phyloP scores from a whole-genome alignment of 2,329 filamentous ascomycete species.

The Paraconiothyrium sp. region DNA sequence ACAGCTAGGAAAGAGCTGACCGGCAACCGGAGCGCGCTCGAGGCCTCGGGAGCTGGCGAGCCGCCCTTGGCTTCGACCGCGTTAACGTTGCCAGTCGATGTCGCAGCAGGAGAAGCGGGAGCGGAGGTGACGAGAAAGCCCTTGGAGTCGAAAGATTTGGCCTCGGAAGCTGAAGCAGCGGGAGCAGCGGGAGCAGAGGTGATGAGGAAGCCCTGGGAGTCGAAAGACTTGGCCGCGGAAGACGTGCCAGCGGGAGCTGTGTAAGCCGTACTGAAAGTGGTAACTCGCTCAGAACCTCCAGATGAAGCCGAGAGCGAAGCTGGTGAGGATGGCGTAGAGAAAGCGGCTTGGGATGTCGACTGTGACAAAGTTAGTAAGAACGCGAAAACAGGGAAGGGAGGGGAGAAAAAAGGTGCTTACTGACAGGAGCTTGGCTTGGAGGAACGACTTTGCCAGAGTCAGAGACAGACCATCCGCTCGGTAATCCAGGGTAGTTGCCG shows the following conservation, averaged over 20 bases:
- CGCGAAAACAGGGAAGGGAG: conserved; percentile 14
- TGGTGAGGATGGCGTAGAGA: conserved; percentile 62
- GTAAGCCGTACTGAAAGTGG: conserved; percentile 59
- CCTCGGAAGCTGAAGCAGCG: conserved; percentile 33
- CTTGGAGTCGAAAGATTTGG: conserved; percentile 53
- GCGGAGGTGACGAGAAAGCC: conserved; percentile 55
- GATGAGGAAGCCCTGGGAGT: conserved; percentile 57
- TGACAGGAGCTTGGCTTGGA: conserved; percentile 72
- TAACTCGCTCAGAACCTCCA: conserved; percentile 48
- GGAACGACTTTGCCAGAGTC: conserved; percentile 81
- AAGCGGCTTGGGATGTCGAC: conserved; percentile 62
- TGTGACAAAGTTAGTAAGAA: conserved; percentile 41
- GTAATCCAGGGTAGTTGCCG: conserved; percentile 67
- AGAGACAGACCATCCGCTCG: conserved; percentile 83
- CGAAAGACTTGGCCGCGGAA: conserved; percentile 54
- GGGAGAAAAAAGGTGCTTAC: conserved; percentile 63
- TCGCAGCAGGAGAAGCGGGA: conserved; percentile 16
- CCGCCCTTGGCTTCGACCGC: conserved; percentile 20
- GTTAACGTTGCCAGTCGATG: background rate
- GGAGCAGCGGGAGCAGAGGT: conserved; percentile 32
- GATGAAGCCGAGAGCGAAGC: conserved; percentile 42
- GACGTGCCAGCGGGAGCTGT: conserved; percentile 50
- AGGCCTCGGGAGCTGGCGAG: conserved; percentile 25
- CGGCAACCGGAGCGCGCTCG: conserved; percentile 25
- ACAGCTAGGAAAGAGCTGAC: conserved; percentile 23